phyloP scores from a whole-genome alignment of 768 basidiomycete genomes.

The Phanerochaete sordida region DNA sequence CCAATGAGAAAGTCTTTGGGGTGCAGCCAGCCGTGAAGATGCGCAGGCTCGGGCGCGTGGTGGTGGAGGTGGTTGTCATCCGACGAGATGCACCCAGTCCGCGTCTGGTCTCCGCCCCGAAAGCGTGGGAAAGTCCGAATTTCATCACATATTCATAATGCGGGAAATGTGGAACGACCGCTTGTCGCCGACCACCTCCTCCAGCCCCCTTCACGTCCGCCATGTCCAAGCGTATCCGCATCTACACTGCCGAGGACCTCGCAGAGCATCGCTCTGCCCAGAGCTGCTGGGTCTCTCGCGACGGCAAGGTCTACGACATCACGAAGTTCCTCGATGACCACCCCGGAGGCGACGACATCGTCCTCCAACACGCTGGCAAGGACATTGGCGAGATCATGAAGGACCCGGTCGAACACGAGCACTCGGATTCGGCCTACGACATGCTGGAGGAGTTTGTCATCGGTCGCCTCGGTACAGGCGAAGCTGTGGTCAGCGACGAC shows the following conservation, averaged over 20 bases:
- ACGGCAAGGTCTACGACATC: slow-evolving; percentile 88
- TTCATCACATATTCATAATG: neutral
- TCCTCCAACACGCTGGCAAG: slow-evolving; percentile 78
- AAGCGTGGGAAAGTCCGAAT: neutral
- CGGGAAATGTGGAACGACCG: neutral
- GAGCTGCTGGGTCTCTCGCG: slow-evolving; percentile 82
- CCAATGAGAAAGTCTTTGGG: neutral
- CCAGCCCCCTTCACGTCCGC: slow-evolving; percentile 15
- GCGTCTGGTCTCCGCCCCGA: neutral
- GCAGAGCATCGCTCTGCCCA: slow-evolving; percentile 50
- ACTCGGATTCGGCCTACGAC: slow-evolving; percentile 87
- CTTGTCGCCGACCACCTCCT: slow-evolving; percentile 6
- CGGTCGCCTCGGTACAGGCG: slow-evolving; percentile 75
- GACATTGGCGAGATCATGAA: slow-evolving; percentile 82
- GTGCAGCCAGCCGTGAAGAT: neutral
- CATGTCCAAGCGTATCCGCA: slow-evolving; percentile 57
- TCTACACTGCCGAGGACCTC: slow-evolving; percentile 76
- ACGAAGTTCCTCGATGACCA: slow-evolving; percentile 83
- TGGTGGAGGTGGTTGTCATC: neutral
- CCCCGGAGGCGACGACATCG: slow-evolving; percentile 92
- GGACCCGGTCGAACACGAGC: slow-evolving; percentile 77
- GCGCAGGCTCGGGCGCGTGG: neutral
- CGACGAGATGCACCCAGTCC: slow-evolving; percentile 1
- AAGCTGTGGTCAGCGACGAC: slow-evolving; percentile 77
- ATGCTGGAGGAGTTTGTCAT: slow-evolving; percentile 88